Conservation (phyloP, 2,329 filamentous ascomycete genomes). For the Beauveria medogensis region DNA sequence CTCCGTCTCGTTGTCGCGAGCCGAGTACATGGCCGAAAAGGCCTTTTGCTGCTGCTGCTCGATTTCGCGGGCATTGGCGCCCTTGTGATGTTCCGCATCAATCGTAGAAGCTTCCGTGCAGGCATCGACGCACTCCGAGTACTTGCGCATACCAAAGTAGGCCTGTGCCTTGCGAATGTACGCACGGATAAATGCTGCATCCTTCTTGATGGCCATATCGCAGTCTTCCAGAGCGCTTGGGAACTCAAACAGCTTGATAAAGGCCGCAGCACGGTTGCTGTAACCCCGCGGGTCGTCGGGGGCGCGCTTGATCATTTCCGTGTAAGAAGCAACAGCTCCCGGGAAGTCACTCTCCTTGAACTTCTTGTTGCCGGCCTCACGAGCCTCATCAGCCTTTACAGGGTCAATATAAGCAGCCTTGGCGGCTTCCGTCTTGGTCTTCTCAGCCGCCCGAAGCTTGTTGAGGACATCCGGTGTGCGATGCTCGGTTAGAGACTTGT, state of each 20-base stretch:
- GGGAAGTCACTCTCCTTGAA: constrained; percentile 98
- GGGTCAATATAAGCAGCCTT: constrained; percentile 81
- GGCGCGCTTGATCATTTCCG: constrained; percentile 92
- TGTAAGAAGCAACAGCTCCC: constrained; percentile 86
- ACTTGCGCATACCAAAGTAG: constrained; percentile 95
- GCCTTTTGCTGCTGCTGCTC: constrained; percentile 93
- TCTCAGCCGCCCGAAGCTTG: constrained; percentile 88
- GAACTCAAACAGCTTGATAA: constrained; percentile 95
- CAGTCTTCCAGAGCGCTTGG: constrained; percentile 90
- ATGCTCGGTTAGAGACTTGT: constrained; percentile 91
- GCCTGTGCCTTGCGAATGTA: constrained; percentile 96
- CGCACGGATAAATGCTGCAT: constrained; percentile 86
- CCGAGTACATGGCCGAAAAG: constrained; percentile 78
- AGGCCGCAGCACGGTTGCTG: constrained; percentile 93
- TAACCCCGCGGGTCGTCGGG: constrained; percentile 90
- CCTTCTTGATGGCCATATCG: constrained; percentile 81
- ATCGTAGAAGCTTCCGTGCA: constrained; percentile 73
- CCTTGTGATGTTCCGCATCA: constrained; percentile 59
- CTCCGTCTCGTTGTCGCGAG: constrained; percentile 90
- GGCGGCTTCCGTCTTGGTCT: constrained; percentile 68
- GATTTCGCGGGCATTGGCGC: constrained; percentile 83
- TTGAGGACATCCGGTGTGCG: constrained; percentile 87
- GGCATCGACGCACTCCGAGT: constrained; percentile 86
- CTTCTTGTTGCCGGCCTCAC: constrained; percentile 88
- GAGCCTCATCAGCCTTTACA: constrained; percentile 87